These are phyloP conservation scores for Crepidotus variabilis DNA, from an alignment of 768 basidiomycete genomes.

Conservation along the genomic window DNA sequence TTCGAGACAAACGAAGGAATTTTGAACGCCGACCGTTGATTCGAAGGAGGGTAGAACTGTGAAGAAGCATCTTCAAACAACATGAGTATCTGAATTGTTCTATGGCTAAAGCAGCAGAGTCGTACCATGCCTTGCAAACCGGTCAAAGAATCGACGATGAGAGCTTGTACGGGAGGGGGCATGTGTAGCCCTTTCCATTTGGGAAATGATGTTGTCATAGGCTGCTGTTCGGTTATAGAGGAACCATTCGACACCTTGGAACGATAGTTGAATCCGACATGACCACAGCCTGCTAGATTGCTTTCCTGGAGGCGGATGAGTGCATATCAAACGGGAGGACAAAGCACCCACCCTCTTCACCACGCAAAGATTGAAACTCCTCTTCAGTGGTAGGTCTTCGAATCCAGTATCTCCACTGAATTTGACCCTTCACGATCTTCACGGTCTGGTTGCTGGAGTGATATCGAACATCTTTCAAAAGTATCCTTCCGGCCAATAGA, in stretches of 20 bases:
- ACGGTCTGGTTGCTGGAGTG: slow-evolving; percentile 92
- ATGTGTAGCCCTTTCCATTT: slow-evolving; percentile 49
- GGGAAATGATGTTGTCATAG: slow-evolving; percentile 81
- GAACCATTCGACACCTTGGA: slow-evolving; percentile 91
- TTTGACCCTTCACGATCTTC: slow-evolving; percentile 75
- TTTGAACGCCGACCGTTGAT: slow-evolving; percentile 22
- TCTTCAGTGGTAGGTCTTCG: slow-evolving; percentile 74
- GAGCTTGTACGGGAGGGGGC: slow-evolving; percentile 34
- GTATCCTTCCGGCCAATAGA: slow-evolving; percentile 78
- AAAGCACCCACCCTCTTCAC: slow-evolving; percentile 48
- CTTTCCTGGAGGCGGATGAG: slow-evolving; percentile 24
- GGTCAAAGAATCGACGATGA: slow-evolving; percentile 34
- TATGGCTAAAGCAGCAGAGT: neutral
- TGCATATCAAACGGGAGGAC: neutral
- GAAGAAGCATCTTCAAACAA: slow-evolving; percentile 20
- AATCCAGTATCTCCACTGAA: slow-evolving; percentile 96
- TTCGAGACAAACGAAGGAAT: slow-evolving; percentile 36
- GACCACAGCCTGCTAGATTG: slow-evolving; percentile 38
- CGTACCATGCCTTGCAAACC: slow-evolving; percentile 38
- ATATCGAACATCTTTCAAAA: slow-evolving; percentile 85
- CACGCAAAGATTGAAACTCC: slow-evolving; percentile 49
- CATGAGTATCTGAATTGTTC: neutral
- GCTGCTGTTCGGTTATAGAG: slow-evolving; percentile 87
- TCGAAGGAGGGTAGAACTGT: slow-evolving; percentile 28
- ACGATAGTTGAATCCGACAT: slow-evolving; percentile 76